Conservation (phyloP, 176 grass and related monocot genomes). For the Oryza australiensis region DNA sequence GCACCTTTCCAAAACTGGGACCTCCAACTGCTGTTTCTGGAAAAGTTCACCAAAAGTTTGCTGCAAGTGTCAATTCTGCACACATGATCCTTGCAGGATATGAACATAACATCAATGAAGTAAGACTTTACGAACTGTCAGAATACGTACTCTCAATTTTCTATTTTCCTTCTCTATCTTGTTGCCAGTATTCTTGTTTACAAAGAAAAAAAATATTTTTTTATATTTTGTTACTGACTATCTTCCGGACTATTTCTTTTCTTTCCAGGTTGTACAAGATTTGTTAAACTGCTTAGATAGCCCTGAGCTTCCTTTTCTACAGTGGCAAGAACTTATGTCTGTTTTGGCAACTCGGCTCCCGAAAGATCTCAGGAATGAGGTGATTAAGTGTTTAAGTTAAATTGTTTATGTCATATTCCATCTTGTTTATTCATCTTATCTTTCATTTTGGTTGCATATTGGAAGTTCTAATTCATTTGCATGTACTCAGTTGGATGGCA, state of each 20-base stretch:
- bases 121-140: constrained; percentile 38
- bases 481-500: constrained; percentile 75
- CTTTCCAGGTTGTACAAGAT: constrained; percentile 81
- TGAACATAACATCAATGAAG: constrained; percentile 85
- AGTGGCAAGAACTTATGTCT: constrained; percentile 99
- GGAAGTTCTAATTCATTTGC: constrained; percentile 40
- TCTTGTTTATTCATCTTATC: constrained; percentile 18
- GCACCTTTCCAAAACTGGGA: constrained; percentile 87
- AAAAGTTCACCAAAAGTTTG: constrained; percentile 96
- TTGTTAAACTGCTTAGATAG: constrained; percentile 91
- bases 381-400: constrained; percentile 36
- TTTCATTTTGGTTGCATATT: constrained; percentile 11
- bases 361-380: constrained; percentile 95
- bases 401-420: constrained; percentile 22
- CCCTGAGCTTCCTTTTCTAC: constrained; percentile 97
- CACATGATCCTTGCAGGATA: constrained; percentile 98
- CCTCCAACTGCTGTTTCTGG: constrained; percentile 87
- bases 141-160: constrained; percentile 32
- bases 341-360: constrained; percentile 94
- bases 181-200: constrained; percentile 16
- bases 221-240: constrained; percentile 19
- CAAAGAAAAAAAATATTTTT: constrained; percentile 6
- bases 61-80: constrained; percentile 73
- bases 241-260: constrained; percentile 9
- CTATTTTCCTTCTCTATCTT: background rate